Evolutionary conservation across 768 basidiomycete genomes (phyloP).

Genomic region (Russula compacta): DNA sequence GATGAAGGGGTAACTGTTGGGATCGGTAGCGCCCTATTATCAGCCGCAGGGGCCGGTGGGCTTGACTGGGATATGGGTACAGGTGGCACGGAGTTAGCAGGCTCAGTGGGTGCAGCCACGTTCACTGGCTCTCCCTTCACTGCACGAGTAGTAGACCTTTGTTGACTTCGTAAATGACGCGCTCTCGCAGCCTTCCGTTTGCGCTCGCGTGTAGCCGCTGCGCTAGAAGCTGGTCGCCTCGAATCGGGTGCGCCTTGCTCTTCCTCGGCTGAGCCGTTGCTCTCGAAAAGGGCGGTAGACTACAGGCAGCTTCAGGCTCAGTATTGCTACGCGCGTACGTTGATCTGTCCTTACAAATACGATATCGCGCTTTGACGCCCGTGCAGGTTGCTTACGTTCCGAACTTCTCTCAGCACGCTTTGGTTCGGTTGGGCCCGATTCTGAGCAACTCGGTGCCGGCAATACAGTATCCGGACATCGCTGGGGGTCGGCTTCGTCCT

Average conservation of each 20-base stretch:
- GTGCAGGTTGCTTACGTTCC: slow-evolving; percentile 18
- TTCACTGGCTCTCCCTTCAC: slow-evolving; percentile 1
- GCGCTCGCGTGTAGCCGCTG: slow-evolving; percentile 5
- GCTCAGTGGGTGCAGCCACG: background rate
- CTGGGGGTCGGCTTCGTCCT: background rate
- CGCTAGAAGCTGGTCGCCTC: background rate
- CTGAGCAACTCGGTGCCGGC: background rate
- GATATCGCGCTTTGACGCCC: slow-evolving; percentile 19
- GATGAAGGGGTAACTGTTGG: slow-evolving; percentile 5
- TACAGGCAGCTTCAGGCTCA: background rate
- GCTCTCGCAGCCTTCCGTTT: slow-evolving; percentile 7
- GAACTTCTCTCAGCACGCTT: slow-evolving; percentile 6
- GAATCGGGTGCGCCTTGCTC: background rate
- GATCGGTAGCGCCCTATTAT: background rate
- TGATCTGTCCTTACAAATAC: slow-evolving; percentile 10
- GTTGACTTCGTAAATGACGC: slow-evolving; percentile 9
- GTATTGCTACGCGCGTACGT: background rate
- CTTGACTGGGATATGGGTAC: background rate
- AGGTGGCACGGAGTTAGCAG: background rate
- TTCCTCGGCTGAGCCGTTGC: slow-evolving; percentile 15
- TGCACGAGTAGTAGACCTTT: background rate
- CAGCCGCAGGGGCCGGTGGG: background rate
- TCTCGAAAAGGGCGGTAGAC: slow-evolving; percentile 9
- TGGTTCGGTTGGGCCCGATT: background rate
- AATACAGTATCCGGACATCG: background rate